Base-by-base conservation (phyloP, 352 stramenopile genomes). In the Phytopythium ostracodes region DNA sequence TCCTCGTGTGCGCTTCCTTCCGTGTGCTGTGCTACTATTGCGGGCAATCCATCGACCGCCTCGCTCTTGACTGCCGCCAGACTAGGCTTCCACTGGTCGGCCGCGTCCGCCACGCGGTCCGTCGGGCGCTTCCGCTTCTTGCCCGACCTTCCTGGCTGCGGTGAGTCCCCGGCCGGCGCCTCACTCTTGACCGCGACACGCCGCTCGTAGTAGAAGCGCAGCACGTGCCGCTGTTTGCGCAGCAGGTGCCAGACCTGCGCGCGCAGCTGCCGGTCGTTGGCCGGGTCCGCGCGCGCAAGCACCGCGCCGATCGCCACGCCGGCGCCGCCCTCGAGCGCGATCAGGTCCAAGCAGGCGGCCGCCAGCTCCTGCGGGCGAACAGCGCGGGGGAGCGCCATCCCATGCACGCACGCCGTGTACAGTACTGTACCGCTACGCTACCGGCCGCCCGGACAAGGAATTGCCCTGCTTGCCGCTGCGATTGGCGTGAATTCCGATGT, bases 41-140 rank as follows among this genome's bases (percentile, higher is more conserved):
- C n/a, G 9, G 42, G 8, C 42, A 38, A 4, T 20, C 15, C 4
- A 44, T 6, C 22, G 3, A 69, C 46, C 38, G 51, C 49, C 50
- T 76, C 70, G 2, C 38, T 52, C 60, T 73, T 76, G n/a, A 77
- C 56, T 9, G 60, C 53, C 5, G 62, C 33, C 22, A 60, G 35
- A 35, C 24, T 60, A 4, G 54, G 54, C 54, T 2, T 20, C 35
- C 40, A 49, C 9, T 66, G 20, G 27, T 24, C 49, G 10, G 53
- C 55, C 15, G 50, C 35, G 15, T 65, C 50, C 17, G 46, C 44
- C 22, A 12, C 36, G 12, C 49, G 40, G 20, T 60, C 27, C 2
- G 25, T 72, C 29, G 76, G 71, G 11, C 82, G 76, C 56, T 87
- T 86, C 40, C 78, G 73, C 56, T 91, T 89, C 75, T 83, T 89